A percentile compares a stretch with the other conserved stretches of the same genome.
phyloP scores from a whole-genome alignment of 768 basidiomycete species.

The Chalciporus chontae region DNA sequence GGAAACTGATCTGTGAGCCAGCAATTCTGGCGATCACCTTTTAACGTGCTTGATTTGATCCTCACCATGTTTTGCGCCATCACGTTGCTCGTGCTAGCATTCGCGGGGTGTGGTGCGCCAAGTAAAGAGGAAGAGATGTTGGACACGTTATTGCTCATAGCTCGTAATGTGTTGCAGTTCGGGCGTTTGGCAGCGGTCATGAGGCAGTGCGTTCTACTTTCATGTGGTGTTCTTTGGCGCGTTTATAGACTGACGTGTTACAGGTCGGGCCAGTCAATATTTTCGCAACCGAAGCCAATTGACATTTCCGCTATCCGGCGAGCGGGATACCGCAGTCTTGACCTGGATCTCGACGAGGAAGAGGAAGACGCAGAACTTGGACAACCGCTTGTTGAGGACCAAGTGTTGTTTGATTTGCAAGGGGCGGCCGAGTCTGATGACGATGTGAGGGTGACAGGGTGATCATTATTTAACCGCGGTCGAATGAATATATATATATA shows the following conservation, averaged over 20 bases:
- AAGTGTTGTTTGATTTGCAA: constrained; percentile 62
- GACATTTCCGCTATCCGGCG: constrained; percentile 71
- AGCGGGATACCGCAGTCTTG: constrained; percentile 57
- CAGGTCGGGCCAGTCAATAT: constrained; percentile 88
- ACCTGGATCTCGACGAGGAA: constrained; percentile 69
- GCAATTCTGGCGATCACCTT: constrained; percentile 97
- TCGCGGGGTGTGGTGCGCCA: constrained; percentile 76
- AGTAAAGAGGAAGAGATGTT: constrained; percentile 93
- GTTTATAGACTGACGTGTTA: constrained; percentile 8
- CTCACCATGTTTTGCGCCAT: constrained; percentile 87
- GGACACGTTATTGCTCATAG: constrained; percentile 88
- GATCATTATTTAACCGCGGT: no score
- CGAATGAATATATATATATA: no score
- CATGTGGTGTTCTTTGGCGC: neutral
- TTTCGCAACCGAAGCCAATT: constrained; percentile 81
- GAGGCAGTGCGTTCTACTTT: constrained; percentile 67
- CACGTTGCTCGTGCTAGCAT: constrained; percentile 84
- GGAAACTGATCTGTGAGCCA: constrained; percentile 29
- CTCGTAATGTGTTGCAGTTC: constrained; percentile 90
- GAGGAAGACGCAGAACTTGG: constrained; percentile 53
- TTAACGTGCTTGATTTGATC: constrained; percentile 85
- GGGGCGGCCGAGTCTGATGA: constrained; percentile 33
- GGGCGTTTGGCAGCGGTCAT: constrained; percentile 88
- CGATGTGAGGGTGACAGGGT: neutral
- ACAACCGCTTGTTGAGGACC: constrained; percentile 55